phyloP scores from a whole-genome alignment of 163 green algal species.

The Chlamydomonas reinhardtii region DNA sequence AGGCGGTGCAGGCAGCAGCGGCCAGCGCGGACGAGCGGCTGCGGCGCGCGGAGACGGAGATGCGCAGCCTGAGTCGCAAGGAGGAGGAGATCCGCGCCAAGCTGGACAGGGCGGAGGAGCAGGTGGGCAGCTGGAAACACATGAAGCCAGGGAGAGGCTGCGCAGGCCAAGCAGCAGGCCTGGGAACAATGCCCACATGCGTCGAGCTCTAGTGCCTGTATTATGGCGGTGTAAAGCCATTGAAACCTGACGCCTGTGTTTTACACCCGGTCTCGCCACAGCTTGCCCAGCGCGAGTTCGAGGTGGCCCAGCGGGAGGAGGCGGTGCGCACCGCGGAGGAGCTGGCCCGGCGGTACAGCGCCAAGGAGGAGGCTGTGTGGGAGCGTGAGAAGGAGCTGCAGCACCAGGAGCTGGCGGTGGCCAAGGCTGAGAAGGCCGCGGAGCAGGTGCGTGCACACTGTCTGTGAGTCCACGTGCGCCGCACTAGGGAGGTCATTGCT shows the following conservation, averaged over 20 bases:
- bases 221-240: too few species aligned
- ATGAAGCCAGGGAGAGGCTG: not conserved
- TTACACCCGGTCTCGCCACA: not conserved
- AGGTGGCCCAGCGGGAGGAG: conserved; percentile 24
- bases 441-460: conserved; percentile 13
- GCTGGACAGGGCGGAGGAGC: conserved; percentile 33
- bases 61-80: not conserved
- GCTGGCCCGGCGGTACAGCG: conserved; percentile 27
- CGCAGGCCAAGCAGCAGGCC: too few species aligned
- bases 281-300: conserved; percentile 43
- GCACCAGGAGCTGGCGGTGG: conserved; percentile 3
- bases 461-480: too few species aligned
- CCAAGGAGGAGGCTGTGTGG: conserved; percentile 39
- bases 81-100: conserved; percentile 31
- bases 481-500: too few species aligned
- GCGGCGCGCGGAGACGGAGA: conserved; percentile 30
- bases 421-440: not conserved
- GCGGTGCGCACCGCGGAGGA: conserved; percentile 29
- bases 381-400: conserved; percentile 14
- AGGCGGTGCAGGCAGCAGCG: not conserved
- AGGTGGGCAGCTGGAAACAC: not conserved
- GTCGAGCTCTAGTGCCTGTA: too few species aligned
- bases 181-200: too few species aligned
- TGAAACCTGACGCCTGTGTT: too few species aligned
- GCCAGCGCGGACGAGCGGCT: conserved; percentile 29